Evolutionary conservation across 2,329 filamentous ascomycete genomes (phyloP).

Genomic region (Mycogone perniciosa): DNA sequence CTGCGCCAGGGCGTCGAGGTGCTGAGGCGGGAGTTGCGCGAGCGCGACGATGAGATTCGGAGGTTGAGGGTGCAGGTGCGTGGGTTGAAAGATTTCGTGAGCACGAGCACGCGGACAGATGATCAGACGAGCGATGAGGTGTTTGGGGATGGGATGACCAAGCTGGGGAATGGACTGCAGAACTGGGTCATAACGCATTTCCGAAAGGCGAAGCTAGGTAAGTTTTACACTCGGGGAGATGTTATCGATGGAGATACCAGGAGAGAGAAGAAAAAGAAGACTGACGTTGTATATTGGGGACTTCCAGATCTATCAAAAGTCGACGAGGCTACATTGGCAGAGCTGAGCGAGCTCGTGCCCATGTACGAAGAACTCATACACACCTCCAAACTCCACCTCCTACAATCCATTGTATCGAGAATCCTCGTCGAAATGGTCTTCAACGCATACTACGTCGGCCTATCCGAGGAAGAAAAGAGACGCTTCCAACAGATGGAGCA

Average conservation of each 20-base stretch:
- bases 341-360: slow-evolving; percentile 46
- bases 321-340: slow-evolving; percentile 34
- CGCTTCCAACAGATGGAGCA: slow-evolving; percentile 46
- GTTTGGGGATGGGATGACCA: slow-evolving; percentile 55
- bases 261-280: not conserved
- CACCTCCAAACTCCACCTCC: slow-evolving; percentile 52
- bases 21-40: slow-evolving; percentile 38
- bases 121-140: slow-evolving; percentile 60
- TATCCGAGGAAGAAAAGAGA: slow-evolving; percentile 47
- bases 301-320: slow-evolving; percentile 38
- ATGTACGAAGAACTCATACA: slow-evolving; percentile 50
- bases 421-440: slow-evolving; percentile 58
- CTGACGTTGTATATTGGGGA: slow-evolving; percentile 3
- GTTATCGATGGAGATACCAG: not conserved
- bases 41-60: slow-evolving; percentile 50
- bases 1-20: slow-evolving; percentile 44
- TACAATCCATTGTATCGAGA: slow-evolving; percentile 56
- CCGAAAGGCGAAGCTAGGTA: slow-evolving; percentile 53
- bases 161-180: slow-evolving; percentile 60
- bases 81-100: slow-evolving; percentile 67
- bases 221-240: not conserved
- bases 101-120: slow-evolving; percentile 56
- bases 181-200: slow-evolving; percentile 71
- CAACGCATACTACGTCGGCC: slow-evolving; percentile 55
- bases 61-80: slow-evolving; percentile 53